phyloP scores from a whole-genome alignment of 768 basidiomycete species.

The Macrolepiota albuminosa region DNA sequence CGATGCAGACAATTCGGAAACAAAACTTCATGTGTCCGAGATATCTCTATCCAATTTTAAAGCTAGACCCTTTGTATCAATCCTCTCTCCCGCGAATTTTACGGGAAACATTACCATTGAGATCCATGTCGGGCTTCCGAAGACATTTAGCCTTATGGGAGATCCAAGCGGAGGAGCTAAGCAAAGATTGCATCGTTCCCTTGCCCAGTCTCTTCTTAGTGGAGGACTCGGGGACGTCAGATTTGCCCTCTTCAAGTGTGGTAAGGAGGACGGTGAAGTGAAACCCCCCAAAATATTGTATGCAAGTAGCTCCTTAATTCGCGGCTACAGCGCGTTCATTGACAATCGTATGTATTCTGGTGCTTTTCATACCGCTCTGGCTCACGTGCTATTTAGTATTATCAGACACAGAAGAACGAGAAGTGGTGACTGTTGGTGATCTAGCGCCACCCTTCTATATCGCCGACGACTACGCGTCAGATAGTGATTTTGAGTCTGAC shows the following conservation, averaged over 20 bases:
- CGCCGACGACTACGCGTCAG: conserved; percentile 14
- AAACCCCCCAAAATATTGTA: conserved; percentile 12
- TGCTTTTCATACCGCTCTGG: neutral
- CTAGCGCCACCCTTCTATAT: neutral
- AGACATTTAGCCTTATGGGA: neutral
- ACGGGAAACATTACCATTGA: conserved; percentile 2
- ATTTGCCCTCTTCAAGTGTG: conserved; percentile 17
- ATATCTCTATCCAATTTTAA: neutral
- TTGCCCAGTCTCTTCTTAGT: conserved; percentile 12
- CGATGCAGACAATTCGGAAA: neutral
- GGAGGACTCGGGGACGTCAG: conserved; percentile 13
- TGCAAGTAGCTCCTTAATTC: conserved; percentile 11
- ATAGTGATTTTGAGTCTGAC: conserved; percentile 17
- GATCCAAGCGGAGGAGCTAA: neutral
- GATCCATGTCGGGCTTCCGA: conserved; percentile 4
- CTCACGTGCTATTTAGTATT: conserved; percentile 6
- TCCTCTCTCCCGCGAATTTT: neutral
- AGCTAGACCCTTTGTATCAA: neutral
- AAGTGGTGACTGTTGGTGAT: conserved; percentile 1
- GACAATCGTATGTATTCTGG: conserved; percentile 13
- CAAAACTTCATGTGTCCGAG: neutral
- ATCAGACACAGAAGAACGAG: neutral
- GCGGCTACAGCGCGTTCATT: conserved; percentile 12
- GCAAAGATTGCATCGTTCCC: neutral
- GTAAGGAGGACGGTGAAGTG: neutral